Conservation (phyloP, 2,329 filamentous ascomycete species). For the Talaromyces marneffei region DNA sequence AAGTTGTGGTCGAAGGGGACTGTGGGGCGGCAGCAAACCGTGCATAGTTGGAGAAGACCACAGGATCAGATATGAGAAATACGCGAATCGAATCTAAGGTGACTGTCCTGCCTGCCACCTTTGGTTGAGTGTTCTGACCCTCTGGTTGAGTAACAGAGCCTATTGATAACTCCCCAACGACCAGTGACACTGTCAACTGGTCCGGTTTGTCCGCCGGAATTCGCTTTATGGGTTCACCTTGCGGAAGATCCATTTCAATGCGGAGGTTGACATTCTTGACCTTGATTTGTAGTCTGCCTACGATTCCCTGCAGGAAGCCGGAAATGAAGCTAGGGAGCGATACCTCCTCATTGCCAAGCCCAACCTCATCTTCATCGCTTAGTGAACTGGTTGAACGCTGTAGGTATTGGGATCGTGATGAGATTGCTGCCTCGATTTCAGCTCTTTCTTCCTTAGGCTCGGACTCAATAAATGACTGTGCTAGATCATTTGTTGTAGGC, state of each 20-base stretch:
- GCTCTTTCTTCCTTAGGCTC: constrained; percentile 53
- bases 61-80: constrained; percentile 44
- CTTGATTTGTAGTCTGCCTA: constrained; percentile 51
- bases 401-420: constrained; percentile 46
- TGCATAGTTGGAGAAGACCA: constrained; percentile 44
- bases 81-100: constrained; percentile 42
- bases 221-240: constrained; percentile 33
- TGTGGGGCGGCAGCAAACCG: constrained; percentile 30
- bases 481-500: constrained; percentile 54
- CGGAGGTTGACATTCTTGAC: constrained; percentile 49
- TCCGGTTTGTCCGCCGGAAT: constrained; percentile 33
- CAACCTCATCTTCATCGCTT: constrained; percentile 42
- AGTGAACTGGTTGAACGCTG: constrained; percentile 45
- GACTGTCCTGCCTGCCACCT: constrained; percentile 32
- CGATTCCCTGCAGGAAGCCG: constrained; percentile 54
- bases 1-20: constrained; percentile 30
- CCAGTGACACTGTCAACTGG: constrained; percentile 31
- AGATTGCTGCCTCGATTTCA: constrained; percentile 53
- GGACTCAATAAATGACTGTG: constrained; percentile 55
- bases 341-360: constrained; percentile 49
- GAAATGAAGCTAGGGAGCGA: constrained; percentile 56
- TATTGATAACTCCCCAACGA: constrained; percentile 30
- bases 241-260: constrained; percentile 44
- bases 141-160: constrained; percentile 21
- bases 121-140: not conserved